A percentile compares a stretch with the other conserved stretches of the same genome.
Conservation (phyloP, 2,329 filamentous ascomycete genomes). For the Apiospora rasikravindrae region DNA sequence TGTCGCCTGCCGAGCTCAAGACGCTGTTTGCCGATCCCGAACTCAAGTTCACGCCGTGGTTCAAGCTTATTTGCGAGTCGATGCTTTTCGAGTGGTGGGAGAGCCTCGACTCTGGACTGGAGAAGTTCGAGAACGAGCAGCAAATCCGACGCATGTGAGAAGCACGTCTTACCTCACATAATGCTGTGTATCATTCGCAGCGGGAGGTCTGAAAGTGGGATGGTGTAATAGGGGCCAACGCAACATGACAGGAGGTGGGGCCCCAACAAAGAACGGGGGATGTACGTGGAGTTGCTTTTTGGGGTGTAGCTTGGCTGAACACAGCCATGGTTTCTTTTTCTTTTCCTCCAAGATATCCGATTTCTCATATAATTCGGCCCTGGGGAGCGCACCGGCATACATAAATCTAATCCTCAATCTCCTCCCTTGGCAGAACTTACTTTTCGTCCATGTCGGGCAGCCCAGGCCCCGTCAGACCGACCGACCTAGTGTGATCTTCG, state of each 20-base stretch:
- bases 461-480: background rate
- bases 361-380: background rate
- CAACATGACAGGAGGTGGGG: slow-evolving; percentile 10
- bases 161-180: slow-evolving; percentile 9
- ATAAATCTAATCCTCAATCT: slow-evolving; percentile 15
- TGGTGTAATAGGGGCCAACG: slow-evolving; percentile 7
- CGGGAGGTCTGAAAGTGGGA: background rate
- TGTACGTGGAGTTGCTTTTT: slow-evolving; percentile 4
- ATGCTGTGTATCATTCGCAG: background rate
- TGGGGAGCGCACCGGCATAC: background rate
- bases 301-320: slow-evolving; percentile 1
- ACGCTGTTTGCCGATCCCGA: slow-evolving; percentile 80
- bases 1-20: slow-evolving; percentile 82
- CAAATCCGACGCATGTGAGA: slow-evolving; percentile 81
- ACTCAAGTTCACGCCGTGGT: slow-evolving; percentile 95
- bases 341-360: slow-evolving; percentile 2
- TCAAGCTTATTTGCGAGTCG: slow-evolving; percentile 97
- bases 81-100: slow-evolving; percentile 99
- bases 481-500: background rate
- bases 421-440: slow-evolving; percentile 1
- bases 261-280: slow-evolving; percentile 3
- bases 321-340: background rate
- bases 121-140: slow-evolving; percentile 85
- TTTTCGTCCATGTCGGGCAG: background rate
- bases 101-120: slow-evolving; percentile 78